Conservation (phyloP, 805 yeast genomes). For the Metschnikowia corniflorae region DNA sequence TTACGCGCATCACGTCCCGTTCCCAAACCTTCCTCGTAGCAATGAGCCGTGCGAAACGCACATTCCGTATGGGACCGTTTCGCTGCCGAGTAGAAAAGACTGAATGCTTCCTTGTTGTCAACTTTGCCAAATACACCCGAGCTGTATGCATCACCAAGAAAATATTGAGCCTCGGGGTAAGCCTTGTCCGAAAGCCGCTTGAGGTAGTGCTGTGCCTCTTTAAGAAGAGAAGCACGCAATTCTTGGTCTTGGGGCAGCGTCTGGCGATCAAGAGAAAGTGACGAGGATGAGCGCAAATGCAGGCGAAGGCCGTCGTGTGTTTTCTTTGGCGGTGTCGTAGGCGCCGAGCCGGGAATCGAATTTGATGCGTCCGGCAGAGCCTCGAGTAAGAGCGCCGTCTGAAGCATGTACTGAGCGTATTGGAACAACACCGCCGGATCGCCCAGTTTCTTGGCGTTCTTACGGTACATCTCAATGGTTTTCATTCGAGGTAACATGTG, state of each 20-base stretch:
- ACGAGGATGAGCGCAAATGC: conserved; percentile 4
- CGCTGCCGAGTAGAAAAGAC: conserved; percentile 81
- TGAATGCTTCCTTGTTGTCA: conserved; percentile 73
- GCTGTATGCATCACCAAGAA: conserved; percentile 84
- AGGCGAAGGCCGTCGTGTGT: background rate
- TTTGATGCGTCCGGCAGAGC: background rate
- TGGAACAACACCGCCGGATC: conserved; percentile 87
- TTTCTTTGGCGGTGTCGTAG: background rate
- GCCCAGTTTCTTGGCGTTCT: conserved; percentile 77
- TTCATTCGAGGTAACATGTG: conserved; percentile 69
- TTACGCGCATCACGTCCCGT: conserved; percentile 84
- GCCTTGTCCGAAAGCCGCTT: conserved; percentile 75
- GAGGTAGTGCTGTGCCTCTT: conserved; percentile 72
- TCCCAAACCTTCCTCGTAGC: conserved; percentile 93
- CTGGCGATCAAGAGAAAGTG: conserved; percentile 5
- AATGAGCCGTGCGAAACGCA: conserved; percentile 85
- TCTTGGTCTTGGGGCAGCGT: conserved; percentile 16
- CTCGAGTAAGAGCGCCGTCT: conserved; percentile 57
- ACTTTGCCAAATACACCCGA: conserved; percentile 81
- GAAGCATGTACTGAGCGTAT: conserved; percentile 86
- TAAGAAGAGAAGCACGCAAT: conserved; percentile 55
- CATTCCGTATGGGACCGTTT: conserved; percentile 91
- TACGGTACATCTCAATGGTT: conserved; percentile 82
- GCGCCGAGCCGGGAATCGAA: conserved; percentile 1
- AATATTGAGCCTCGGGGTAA: conserved; percentile 84